Evolutionary conservation across 495 filamentous ascomycete species (phyloP).

Genomic region (Sporormia fimetaria): DNA sequence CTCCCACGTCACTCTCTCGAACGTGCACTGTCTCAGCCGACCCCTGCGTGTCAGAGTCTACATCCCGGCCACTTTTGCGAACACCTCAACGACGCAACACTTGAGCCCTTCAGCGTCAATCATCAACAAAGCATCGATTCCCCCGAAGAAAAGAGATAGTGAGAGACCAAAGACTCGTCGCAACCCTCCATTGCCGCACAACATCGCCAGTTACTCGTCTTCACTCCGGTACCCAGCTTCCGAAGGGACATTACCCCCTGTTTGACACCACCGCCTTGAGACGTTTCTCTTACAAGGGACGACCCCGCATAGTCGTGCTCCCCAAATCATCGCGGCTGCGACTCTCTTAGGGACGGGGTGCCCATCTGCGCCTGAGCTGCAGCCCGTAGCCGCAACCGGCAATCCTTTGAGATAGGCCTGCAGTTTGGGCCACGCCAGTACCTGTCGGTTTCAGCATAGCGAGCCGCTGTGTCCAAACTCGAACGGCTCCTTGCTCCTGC

Average conservation of each 20-base stretch:
- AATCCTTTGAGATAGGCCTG: conserved; percentile 9
- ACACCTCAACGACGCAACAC: neutral
- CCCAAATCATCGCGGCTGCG: conserved; percentile 2
- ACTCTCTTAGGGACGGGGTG: conserved; percentile 6
- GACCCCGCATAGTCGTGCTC: conserved; percentile 10
- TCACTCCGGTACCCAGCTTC: too few species aligned
- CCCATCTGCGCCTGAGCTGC: conserved; percentile 15
- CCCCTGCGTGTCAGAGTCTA: conserved; percentile 20
- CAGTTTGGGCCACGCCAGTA: conserved; percentile 24
- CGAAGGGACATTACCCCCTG: conserved; percentile 19
- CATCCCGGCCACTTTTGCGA: neutral
- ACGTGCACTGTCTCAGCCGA: conserved; percentile 19
- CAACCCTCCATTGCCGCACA: too few species aligned
- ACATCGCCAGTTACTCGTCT: too few species aligned
- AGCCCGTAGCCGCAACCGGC: conserved; percentile 10
- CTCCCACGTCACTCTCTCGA: too few species aligned
- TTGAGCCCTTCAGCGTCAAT: too few species aligned
- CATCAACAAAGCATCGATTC: too few species aligned
- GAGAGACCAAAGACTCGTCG: too few species aligned
- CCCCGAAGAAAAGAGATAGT: too few species aligned
- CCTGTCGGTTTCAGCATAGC: conserved; percentile 21
- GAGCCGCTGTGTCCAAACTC: conserved; percentile 5
- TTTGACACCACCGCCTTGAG: conserved; percentile 22
- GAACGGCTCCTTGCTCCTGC: conserved; percentile 16
- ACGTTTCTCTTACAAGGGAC: conserved; percentile 20